phyloP scores from a whole-genome alignment of 1,284 basidiomycete species.

The Tilletiaria anomala region DNA sequence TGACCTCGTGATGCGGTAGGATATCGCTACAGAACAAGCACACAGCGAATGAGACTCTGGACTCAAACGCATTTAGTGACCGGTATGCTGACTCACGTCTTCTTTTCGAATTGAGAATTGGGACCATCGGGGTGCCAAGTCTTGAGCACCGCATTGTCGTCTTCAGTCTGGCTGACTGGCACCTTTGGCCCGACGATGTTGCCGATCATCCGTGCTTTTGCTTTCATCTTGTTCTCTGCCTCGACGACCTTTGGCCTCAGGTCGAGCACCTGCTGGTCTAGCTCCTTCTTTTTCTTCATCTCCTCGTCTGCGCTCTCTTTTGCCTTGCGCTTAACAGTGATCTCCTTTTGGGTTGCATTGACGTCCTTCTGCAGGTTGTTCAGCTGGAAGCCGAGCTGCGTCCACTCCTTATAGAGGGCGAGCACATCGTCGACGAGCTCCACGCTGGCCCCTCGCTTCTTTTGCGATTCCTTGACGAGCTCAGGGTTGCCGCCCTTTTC shows the following conservation, averaged over 20 bases:
- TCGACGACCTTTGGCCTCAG: constrained; percentile 49
- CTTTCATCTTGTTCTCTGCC: constrained; percentile 62
- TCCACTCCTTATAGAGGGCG: constrained; percentile 80
- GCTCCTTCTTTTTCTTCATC: constrained; percentile 57
- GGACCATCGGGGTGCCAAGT: constrained; percentile 79
- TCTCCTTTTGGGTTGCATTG: constrained; percentile 84
- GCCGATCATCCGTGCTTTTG: constrained; percentile 67
- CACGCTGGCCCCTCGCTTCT: constrained; percentile 71
- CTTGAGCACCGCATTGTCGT: constrained; percentile 69
- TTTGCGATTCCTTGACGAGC: constrained; percentile 78
- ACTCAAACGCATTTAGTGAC: too few species aligned
- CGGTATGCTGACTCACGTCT: too few species aligned
- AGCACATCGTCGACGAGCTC: constrained; percentile 89
- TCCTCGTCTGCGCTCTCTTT: constrained; percentile 82
- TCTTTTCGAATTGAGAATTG: constrained; percentile 46
- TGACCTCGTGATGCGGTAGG: constrained; percentile 89
- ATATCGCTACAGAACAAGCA: too few species aligned
- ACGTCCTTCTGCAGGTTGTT: constrained; percentile 65
- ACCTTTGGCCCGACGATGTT: constrained; percentile 82
- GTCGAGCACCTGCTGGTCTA: constrained; percentile 64
- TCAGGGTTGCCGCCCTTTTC: constrained; percentile 74
- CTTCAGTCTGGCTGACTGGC: constrained; percentile 79
- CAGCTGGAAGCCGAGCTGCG: constrained; percentile 69
- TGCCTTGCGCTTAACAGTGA: constrained; percentile 80
- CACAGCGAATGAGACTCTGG: too few species aligned